Base-by-base conservation (phyloP, 2,329 filamentous ascomycete genomes). In the Aspergillus ustus region DNA sequence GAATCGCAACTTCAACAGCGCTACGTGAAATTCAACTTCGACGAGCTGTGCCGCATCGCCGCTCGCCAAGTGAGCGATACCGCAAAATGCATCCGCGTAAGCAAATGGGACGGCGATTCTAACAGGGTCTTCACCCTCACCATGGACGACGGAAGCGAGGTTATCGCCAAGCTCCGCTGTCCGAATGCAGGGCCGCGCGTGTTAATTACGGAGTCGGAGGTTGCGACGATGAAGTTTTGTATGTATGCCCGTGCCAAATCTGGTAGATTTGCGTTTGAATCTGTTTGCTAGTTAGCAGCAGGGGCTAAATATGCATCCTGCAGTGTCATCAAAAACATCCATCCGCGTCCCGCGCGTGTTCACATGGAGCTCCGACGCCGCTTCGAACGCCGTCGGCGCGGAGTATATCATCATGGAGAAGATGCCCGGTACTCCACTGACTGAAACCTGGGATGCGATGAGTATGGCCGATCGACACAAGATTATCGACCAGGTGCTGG, bases 381-480 rank as follows among this genome's bases (percentile, higher is more conserved):
- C 66, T 17, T 65, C 72, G 3, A 78, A 76, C 65, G 55, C 68
- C 7, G 72, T 79, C n/a, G 75, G 75, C 1, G 72, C 68, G 3
- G 76, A 79, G 60, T 78, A 78, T 59, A 78, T 80, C 28, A 74
- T 80, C 61, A 77, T 79, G 71, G 73, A 78, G 67, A 74, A 77
- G 60, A 70, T 73, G 4, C 51, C 56, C 4, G 77, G 78, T 2
- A 64, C 76, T 60, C 57, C 66, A 20, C 65, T 78, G n/a, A 64
- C 69, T 45, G 50, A 72, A 59, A 66, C 37, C 59, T 75, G 72
- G 74, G 70, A 63, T 19, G 64, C 51, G 22, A 77, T 78, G 72
- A 65, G 65, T 56, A 57, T 63, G 2, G 20, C 63, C 44, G 59
- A 69, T 8, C 56, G 54, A 28, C 67, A 64, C 59, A 53, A 67